These are phyloP conservation scores for Rhododendron williamsianum DNA, from an alignment of 148 eudicot genomes.

Conservation along the genomic window DNA sequence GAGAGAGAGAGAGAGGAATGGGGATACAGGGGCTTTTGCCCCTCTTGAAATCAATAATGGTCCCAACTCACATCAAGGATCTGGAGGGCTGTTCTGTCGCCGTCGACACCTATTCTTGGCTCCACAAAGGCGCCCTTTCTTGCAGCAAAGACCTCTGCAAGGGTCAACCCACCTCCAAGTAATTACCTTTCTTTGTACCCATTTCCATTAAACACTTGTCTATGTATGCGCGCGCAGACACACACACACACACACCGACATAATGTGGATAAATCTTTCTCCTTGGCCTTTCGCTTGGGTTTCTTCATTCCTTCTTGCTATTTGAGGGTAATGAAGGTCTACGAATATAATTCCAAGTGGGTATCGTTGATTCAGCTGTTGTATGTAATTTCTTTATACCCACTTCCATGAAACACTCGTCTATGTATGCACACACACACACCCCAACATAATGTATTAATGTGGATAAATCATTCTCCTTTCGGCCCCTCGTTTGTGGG, in stretches of 20 bases:
- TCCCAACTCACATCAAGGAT: slow-evolving; percentile 66
- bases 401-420: background rate
- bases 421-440: background rate
- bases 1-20: slow-evolving; percentile 27
- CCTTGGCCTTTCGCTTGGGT: background rate
- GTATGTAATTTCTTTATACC: background rate
- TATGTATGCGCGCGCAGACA: background rate
- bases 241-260: background rate
- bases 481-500: background rate
- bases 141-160: slow-evolving; percentile 93
- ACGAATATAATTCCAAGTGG: background rate
- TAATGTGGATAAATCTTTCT: background rate
- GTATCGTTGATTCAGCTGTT: background rate
- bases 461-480: background rate
- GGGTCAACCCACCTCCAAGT: slow-evolving; percentile 75
- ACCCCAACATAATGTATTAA: background rate
- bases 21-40: slow-evolving; percentile 92
- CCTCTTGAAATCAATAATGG: slow-evolving; percentile 81
- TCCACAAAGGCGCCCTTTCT: slow-evolving; percentile 94
- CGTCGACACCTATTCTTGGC: slow-evolving; percentile 95
- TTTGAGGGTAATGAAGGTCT: background rate
- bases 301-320: background rate
- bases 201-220: background rate
- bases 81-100: slow-evolving; percentile 79
- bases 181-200: background rate